Percentiles rank a stretch among this genome's conserved stretches.
Evolutionary conservation across 129 eudicot genomes (phyloP).

Genomic region (Helianthus tuberosus): DNA sequence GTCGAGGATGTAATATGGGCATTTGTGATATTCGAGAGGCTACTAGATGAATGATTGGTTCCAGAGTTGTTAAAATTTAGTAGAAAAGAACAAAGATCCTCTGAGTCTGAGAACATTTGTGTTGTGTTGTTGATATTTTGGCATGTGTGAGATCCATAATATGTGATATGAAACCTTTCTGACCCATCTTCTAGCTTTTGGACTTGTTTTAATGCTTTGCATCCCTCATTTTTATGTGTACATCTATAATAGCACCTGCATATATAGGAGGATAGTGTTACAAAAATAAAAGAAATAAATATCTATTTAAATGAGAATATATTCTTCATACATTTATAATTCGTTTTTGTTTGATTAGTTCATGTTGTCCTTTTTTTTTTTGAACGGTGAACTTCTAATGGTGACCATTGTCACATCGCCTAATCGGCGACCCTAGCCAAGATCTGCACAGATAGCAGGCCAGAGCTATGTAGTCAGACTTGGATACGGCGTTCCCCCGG

Average conservation of each 20-base stretch:
- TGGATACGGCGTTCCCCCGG: no score
- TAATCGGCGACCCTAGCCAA: no score
- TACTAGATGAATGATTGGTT: constrained; percentile 16
- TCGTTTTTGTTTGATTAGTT: background rate
- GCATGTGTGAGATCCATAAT: constrained; percentile 61
- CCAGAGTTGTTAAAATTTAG: constrained; percentile 18
- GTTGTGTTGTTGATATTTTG: constrained; percentile 8
- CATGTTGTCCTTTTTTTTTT: no score
- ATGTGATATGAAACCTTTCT: constrained; percentile 45
- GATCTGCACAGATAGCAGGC: no score
- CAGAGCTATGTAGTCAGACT: no score
- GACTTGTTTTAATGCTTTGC: constrained; percentile 64
- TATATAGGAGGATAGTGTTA: background rate
- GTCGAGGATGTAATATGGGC: constrained; percentile 3
- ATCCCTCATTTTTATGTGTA: constrained; percentile 56
- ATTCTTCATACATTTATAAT: no score
- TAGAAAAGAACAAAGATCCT: constrained; percentile 15
- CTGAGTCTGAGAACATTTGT: constrained; percentile 17
- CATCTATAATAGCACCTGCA: constrained; percentile 70
- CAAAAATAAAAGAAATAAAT: background rate
- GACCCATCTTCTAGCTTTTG: constrained; percentile 50
- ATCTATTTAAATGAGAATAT: background rate
- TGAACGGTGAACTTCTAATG: no score
- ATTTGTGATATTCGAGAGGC: constrained; percentile 31
- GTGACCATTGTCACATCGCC: no score